Base-by-base conservation (phyloP, 108 stramenopile species). In the Skeletonema marinoi region DNA sequence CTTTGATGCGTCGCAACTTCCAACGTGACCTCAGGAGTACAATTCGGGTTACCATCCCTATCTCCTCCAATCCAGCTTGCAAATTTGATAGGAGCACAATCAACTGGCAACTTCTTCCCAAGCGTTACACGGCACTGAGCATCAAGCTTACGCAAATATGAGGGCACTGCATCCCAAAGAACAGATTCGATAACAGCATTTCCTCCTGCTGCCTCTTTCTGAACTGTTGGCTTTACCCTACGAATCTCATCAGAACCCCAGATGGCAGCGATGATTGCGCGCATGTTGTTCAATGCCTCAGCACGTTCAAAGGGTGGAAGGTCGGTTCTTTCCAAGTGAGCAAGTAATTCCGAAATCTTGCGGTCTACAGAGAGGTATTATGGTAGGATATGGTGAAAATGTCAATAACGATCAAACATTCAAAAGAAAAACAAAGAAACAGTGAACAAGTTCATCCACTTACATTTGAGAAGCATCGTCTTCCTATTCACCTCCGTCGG, bases 61-160 rank as follows among this genome's bases (percentile, higher is more conserved):
- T 98, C 97, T 29, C 97, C 97, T 21, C 96, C 97, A 82, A 98
- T 98, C 98, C 98, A 98, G 8, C 93, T 93, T 5, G 95, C 97
- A 73, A 99, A 97, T 33, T 89, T 86, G 64, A 99, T 88, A 5
- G 98, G 98, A 5, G 91, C 84, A 4, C 73, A 82, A 46, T 96
- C 92, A 8, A 98, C 82, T 8, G 98, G 98, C 14, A 98, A 85
- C 33, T 82, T 69, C 63, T 81, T 88, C 13, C 92, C 95, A 35
- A 97, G 78, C 2, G 88, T 81, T 36, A 83, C 62, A n/a, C 73
- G 74, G 33, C 94, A 89, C 69, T 94, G 93, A 4, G 92, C 92
- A 77, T 97, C 93, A 19, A 99, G 85, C 66, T 97, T 97, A 66
- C 98, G 89, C 10, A 99, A 83, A 80, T 94, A 99, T 16, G 82